Evolutionary conservation across 148 eudicot genomes (phyloP).

Genomic region (Vaccinium corymbosum): DNA sequence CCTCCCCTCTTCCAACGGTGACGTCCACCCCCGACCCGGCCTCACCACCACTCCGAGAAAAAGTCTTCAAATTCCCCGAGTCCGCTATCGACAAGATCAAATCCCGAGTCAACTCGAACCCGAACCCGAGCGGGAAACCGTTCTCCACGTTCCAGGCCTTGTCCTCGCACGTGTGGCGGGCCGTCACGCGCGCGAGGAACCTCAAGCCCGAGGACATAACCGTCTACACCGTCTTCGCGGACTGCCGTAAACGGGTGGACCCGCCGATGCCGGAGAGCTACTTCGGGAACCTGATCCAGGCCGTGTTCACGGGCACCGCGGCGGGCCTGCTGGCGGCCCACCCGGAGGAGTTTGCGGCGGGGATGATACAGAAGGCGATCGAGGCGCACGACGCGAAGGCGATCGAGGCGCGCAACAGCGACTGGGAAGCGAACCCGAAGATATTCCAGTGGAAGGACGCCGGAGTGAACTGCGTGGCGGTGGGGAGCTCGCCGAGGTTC

Average conservation of each 20-base stretch:
- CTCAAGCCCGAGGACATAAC: conserved; percentile 78
- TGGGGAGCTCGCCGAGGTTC: conserved; percentile 92
- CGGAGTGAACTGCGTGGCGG: conserved; percentile 89
- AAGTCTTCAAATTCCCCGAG: conserved; percentile 69
- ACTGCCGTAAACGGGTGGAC: conserved; percentile 75
- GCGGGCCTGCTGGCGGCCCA: conserved; percentile 59
- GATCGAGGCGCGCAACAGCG: conserved; percentile 59
- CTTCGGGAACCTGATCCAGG: conserved; percentile 96
- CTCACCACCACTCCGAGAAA: conserved; percentile 53
- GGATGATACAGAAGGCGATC: conserved; percentile 40
- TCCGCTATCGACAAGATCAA: conserved; percentile 66
- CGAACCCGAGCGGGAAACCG: conserved; percentile 21
- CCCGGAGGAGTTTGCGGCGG: conserved; percentile 63
- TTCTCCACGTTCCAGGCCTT: conserved; percentile 87
- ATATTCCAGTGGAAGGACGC: conserved; percentile 91
- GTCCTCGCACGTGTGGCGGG: conserved; percentile 79
- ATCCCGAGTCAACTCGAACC: conserved; percentile 41
- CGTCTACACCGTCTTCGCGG: conserved; percentile 80
- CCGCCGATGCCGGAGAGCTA: conserved; percentile 92
- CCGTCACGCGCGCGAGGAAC: conserved; percentile 69
- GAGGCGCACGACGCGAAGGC: conserved; percentile 55
- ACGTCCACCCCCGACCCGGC: conserved; percentile 12
- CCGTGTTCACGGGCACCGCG: conserved; percentile 79
- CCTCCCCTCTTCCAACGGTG: conserved; percentile 39
- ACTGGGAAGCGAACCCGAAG: conserved; percentile 77